Evolutionary conservation across 2,329 filamentous ascomycete genomes (phyloP), one percentile per base, ranked within the genome.

Genomic region (Cladosporium sp.): DNA sequence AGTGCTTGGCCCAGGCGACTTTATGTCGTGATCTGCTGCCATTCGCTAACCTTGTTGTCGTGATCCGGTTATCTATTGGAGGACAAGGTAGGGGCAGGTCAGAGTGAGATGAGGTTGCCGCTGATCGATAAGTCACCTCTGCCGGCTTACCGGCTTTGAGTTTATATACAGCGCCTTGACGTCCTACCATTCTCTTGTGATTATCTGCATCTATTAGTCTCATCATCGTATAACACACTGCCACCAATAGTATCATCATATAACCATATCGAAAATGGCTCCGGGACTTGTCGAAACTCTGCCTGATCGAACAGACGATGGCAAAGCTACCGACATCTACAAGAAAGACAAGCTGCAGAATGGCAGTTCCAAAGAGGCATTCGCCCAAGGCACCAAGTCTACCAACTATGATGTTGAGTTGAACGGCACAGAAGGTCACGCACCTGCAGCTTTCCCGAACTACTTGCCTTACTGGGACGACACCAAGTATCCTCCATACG

Each of bases 381-480:
- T 78, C 62, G 76, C 77, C 56, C 76, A 77, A 67, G 78, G 78
- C 12, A 79, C 79, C 1, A 77, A 76, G 49, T 75, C 74, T 5
- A 82, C 78, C 67, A 79, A 81, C 58, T 81, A 82, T 67, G 83
- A 86, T 0, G 75, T 78, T 5, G 86, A 88, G 69, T 69, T 85
- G 44, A 79, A 85, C 59, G 85, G 85, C 4, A 83, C 81, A 12
- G 80, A 75, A 2, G 84, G 81, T 67, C 81, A 85, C 70, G 79
- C 83, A 18, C 82, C 85, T 11, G 84, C 85, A 6, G 83, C 87
- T 74, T 93, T 91, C 70, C 88, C 88, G 4, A 82, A 92, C 73
- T 93, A 93, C 75, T 57, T 73, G 8, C 71, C 70, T 33, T 67
- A 76, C 37, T 73, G 74, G 72, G 69, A 72, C 58, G 70, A 71